These are phyloP conservation scores for Ephemerocybe angulata DNA, from an alignment of 768 basidiomycete species.

Conservation along the genomic window DNA sequence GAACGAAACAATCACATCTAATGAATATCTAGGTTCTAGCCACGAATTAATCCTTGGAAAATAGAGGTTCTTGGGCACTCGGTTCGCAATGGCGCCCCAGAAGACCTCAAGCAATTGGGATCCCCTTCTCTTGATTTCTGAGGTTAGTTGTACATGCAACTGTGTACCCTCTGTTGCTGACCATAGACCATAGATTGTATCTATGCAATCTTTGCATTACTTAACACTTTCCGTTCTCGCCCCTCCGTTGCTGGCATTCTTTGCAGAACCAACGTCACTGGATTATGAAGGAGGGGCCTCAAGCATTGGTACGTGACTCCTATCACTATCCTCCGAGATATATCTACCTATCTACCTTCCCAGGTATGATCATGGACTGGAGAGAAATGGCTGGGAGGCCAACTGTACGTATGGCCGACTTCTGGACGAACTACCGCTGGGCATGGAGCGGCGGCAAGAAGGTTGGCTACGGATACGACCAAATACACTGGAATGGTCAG, in stretches of 20 bases:
- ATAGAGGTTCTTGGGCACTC: no score
- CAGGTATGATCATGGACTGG: constrained; percentile 95
- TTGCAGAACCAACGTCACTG: constrained; percentile 71
- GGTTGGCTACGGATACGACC: constrained; percentile 56
- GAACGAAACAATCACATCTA: no score
- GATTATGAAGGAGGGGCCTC: constrained; percentile 74
- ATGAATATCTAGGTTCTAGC: no score
- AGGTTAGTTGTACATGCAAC: constrained; percentile 44
- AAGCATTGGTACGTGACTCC: constrained; percentile 74
- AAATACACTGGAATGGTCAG: constrained; percentile 60
- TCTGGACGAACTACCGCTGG: constrained; percentile 65
- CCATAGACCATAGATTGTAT: constrained; percentile 64
- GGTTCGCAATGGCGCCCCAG: constrained; percentile 42
- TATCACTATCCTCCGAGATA: no score
- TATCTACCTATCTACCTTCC: not conserved
- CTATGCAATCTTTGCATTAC: constrained; percentile 92
- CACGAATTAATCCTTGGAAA: no score
- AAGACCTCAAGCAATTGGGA: constrained; percentile 68
- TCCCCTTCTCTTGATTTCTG: constrained; percentile 81
- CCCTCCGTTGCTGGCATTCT: constrained; percentile 71
- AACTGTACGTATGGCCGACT: constrained; percentile 65
- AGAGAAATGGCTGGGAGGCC: constrained; percentile 86
- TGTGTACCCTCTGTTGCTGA: not conserved
- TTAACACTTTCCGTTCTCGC: constrained; percentile 78
- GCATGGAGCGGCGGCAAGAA: constrained; percentile 81